These are phyloP conservation scores for Penicillium alfredii DNA, from an alignment of 495 filamentous ascomycete species.

Conservation along the genomic window DNA sequence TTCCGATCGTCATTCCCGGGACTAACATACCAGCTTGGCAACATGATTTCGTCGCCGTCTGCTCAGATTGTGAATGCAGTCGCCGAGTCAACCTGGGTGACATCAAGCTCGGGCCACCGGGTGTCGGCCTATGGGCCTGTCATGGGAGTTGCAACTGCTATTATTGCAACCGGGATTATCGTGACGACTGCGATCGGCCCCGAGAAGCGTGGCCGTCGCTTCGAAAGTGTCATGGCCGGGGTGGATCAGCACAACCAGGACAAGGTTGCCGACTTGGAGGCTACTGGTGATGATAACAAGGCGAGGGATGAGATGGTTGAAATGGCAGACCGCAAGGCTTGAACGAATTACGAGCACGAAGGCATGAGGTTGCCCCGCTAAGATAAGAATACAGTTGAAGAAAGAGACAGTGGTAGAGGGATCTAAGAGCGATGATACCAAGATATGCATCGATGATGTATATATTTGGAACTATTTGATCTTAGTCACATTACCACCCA, in stretches of 20 bases:
- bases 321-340: conserved; percentile 25
- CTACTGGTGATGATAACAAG: conserved; percentile 10
- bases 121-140: conserved; percentile 62
- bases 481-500: too few relatives aligned
- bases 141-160: conserved; percentile 65
- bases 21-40: conserved; percentile 65
- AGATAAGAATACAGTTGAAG: too few relatives aligned
- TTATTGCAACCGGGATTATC: conserved; percentile 59
- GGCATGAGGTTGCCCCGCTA: too few relatives aligned
- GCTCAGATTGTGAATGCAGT: conserved; percentile 67
- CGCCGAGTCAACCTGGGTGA: conserved; percentile 50
- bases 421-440: too few relatives aligned
- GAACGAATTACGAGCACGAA: too few relatives aligned
- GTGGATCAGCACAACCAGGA: conserved; percentile 36
- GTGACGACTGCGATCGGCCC: conserved; percentile 48
- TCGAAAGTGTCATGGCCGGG: conserved; percentile 53
- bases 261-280: conserved; percentile 19
- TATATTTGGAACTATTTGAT: too few relatives aligned
- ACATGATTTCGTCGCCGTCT: conserved; percentile 68
- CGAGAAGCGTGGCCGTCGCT: conserved; percentile 62
- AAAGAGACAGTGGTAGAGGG: too few relatives aligned
- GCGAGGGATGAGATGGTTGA: conserved; percentile 16
- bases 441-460: too few relatives aligned
- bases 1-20: conserved; percentile 56
- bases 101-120: conserved; percentile 35